Percentiles rank a stretch among this genome's conserved stretches.
These are phyloP conservation scores for Calonectria leucothoes DNA, from an alignment of 2,329 filamentous ascomycete genomes.

Conservation along the genomic window DNA sequence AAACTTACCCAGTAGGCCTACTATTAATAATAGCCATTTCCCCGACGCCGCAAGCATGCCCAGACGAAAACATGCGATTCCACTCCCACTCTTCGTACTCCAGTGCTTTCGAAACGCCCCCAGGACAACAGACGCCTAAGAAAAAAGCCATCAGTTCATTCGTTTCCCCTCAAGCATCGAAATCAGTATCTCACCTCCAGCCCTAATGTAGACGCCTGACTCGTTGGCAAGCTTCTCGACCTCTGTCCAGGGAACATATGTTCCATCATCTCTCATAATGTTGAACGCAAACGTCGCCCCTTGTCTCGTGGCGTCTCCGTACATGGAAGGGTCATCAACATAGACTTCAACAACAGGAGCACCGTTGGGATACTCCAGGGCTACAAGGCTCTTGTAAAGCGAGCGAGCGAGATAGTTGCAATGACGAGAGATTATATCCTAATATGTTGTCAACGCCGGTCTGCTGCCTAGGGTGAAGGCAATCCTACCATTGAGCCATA, in stretches of 20 bases:
- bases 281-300: slow-evolving; percentile 75
- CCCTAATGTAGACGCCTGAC: slow-evolving; percentile 68
- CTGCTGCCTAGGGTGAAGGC: too few relatives aligned
- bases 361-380: slow-evolving; percentile 66
- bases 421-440: slow-evolving; percentile 66
- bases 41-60: slow-evolving; percentile 67
- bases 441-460: slow-evolving; percentile 11
- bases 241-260: slow-evolving; percentile 65
- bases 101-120: slow-evolving; percentile 58
- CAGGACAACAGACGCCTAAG: slow-evolving; percentile 61
- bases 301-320: slow-evolving; percentile 63
- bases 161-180: too few relatives aligned
- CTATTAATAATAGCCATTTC: slow-evolving; percentile 65
- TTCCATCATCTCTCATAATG: slow-evolving; percentile 62
- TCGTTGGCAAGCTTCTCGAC: slow-evolving; percentile 70
- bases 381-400: slow-evolving; percentile 59
- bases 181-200: slow-evolving; percentile 52
- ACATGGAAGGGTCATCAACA: slow-evolving; percentile 57
- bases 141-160: neutral
- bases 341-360: slow-evolving; percentile 65
- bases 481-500: slow-evolving; percentile 64
- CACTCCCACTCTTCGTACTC: slow-evolving; percentile 66
- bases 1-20: slow-evolving; percentile 62
- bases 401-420: slow-evolving; percentile 63
- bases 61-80: slow-evolving; percentile 63